Evolutionary conservation across 1,139 yeast species (phyloP), one percentile per base, ranked within the genome.

Genomic region (Debaryomyces nepalensis): DNA sequence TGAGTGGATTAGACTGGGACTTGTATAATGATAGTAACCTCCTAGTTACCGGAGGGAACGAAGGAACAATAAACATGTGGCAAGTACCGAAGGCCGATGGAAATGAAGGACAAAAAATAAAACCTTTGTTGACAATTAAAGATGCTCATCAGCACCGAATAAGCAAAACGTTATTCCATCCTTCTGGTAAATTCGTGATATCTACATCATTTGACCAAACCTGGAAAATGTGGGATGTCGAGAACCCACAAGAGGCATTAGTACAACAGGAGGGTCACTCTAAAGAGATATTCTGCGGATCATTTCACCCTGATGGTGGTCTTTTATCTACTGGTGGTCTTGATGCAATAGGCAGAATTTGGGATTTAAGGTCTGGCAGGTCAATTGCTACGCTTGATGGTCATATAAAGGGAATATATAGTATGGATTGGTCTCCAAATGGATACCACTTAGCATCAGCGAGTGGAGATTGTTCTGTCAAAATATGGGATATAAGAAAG

Each of bases 291-390:
- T 82, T 80, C 49, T 60, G 83, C 1, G 66, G 87, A 2, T 64
- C 78, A 1, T 76, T 86, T 50, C 96, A 91, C 44, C 74, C 76
- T 0, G 96, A 90, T 56, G 98, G 98, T 1, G 72, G 93, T 3
- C 60, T 93, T 4, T 59, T 85, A 8, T 84, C 85, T 0, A 79
- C 91, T 6, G 96, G 86, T 2, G 97, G 97, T 0, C 66, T 82
- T 7, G 98, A 93, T 60, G 88, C 86, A 0, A 64, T 82, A 14
- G 83, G 82, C 0, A 68, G 86, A 36, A 59, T 90, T 4, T 93
- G 98, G 98, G 99, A 93, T 63, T 59, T 93, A 39, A 68, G 99
- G 41, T 75, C 87, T 0, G 99, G 98, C 1, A 72, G 81, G 45
- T 70, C 82, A 0, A 73, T 88, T 2, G 71, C 80, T 59, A 65